Conservation (phyloP, 1,139 yeast genomes). For the Kodamaea anthophila region DNA sequence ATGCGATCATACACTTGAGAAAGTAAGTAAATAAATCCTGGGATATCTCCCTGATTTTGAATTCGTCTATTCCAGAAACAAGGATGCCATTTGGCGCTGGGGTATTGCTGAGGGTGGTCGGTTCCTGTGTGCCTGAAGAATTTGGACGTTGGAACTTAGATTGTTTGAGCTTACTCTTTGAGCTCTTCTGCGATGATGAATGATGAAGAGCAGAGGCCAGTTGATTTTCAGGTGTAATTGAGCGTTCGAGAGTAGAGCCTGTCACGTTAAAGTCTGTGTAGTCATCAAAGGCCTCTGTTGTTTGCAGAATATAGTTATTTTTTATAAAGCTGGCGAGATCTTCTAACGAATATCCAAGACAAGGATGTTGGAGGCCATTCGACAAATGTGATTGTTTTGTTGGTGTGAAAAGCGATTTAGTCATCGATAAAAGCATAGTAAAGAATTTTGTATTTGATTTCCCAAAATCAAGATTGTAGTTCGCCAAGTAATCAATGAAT, state of each 20-base stretch:
- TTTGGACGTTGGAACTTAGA: constrained; percentile 7
- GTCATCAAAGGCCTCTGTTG: no score
- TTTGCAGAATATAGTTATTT: constrained; percentile 17
- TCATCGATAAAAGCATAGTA: constrained; percentile 16
- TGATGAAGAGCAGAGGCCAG: not conserved
- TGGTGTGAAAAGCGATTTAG: constrained; percentile 20
- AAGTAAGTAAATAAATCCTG: constrained; percentile 27
- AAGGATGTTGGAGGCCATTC: constrained; percentile 19
- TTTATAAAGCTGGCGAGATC: constrained; percentile 25
- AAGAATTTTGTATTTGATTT: constrained; percentile 20
- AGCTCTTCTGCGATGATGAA: constrained; percentile 3
- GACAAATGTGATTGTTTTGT: constrained; percentile 16
- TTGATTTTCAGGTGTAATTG: not conserved
- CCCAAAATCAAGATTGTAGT: constrained; percentile 13
- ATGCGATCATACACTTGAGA: constrained; percentile 16
- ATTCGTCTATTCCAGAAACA: constrained; percentile 18
- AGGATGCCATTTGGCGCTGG: constrained; percentile 2
- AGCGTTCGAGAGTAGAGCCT: not conserved
- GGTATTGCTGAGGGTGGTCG: not conserved
- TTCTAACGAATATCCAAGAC: constrained; percentile 24
- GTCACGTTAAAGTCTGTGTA: not conserved
- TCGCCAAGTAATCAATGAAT: not conserved
- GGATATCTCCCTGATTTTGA: constrained; percentile 25
- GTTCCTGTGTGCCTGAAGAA: constrained; percentile 6
- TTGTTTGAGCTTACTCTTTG: constrained; percentile 9